phyloP scores from a whole-genome alignment of 805 yeast species.

The Zygosaccharomyces gambellarensis region DNA sequence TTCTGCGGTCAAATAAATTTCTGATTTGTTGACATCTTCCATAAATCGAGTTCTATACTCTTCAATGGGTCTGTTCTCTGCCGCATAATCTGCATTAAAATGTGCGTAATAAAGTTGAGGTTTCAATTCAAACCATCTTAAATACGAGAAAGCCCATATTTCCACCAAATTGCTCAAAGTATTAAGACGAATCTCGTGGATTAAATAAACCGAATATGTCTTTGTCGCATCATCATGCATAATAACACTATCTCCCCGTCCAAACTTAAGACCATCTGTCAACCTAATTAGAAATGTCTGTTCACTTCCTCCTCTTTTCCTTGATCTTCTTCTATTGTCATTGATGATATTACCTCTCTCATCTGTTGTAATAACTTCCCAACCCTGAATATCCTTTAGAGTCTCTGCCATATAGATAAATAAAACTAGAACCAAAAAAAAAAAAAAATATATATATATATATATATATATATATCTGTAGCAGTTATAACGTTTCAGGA shows the following conservation, averaged over 20 bases:
- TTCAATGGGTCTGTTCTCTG: slow-evolving; percentile 15
- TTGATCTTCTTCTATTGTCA: slow-evolving; percentile 22
- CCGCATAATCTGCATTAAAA: slow-evolving; percentile 21
- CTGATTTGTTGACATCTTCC: slow-evolving; percentile 35
- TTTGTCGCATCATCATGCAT: slow-evolving; percentile 35
- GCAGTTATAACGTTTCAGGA: not conserved
- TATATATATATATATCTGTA: not conserved
- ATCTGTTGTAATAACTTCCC: slow-evolving; percentile 31
- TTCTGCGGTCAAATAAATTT: slow-evolving; percentile 53
- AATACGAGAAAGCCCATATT: slow-evolving; percentile 45
- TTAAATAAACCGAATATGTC: slow-evolving; percentile 41
- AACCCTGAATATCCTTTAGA: slow-evolving; percentile 25
- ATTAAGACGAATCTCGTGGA: slow-evolving; percentile 50
- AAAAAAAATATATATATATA: not conserved
- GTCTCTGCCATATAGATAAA: slow-evolving; percentile 23
- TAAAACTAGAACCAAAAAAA: not conserved
- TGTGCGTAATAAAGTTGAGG: slow-evolving; percentile 27
- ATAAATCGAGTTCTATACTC: slow-evolving; percentile 18
- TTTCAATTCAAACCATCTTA: slow-evolving; percentile 40
- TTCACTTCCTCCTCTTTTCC: slow-evolving; percentile 22
- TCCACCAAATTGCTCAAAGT: slow-evolving; percentile 44
- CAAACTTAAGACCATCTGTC: slow-evolving; percentile 45
- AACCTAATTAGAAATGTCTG: slow-evolving; percentile 37
- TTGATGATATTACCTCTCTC: slow-evolving; percentile 22
- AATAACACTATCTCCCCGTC: slow-evolving; percentile 50